Evolutionary conservation across 192 early-diverging fungal genomes (phyloP).

Genomic region (Coemansia erecta): DNA sequence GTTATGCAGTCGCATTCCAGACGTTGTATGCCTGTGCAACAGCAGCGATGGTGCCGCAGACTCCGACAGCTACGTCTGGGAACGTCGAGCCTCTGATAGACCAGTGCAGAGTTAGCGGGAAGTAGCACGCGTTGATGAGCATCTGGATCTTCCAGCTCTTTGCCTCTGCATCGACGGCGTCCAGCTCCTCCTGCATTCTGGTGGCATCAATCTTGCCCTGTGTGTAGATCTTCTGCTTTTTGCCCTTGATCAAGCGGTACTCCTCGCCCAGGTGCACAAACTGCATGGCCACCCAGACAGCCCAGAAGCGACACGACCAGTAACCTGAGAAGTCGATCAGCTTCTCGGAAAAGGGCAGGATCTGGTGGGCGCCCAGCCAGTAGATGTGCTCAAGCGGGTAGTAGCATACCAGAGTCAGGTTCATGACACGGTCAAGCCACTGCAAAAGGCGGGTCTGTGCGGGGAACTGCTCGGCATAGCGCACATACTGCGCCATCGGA

Average conservation of each 20-base stretch:
- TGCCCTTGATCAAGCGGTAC: slow-evolving; percentile 56
- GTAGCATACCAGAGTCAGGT: slow-evolving; percentile 80
- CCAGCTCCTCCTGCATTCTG: slow-evolving; percentile 66
- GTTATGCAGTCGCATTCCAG: slow-evolving; percentile 72
- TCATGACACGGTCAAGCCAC: slow-evolving; percentile 81
- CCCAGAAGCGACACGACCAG: slow-evolving; percentile 98
- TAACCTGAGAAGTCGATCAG: slow-evolving; percentile 76
- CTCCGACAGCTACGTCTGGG: slow-evolving; percentile 88
- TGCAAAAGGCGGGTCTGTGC: slow-evolving; percentile 62
- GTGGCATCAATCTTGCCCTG: slow-evolving; percentile 64
- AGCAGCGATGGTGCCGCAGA: slow-evolving; percentile 93
- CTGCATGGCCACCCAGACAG: slow-evolving; percentile 85
- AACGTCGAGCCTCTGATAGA: slow-evolving; percentile 79
- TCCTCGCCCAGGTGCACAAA: slow-evolving; percentile 78
- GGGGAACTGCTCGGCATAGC: slow-evolving; percentile 72
- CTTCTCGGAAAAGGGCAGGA: slow-evolving; percentile 72
- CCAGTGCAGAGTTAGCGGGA: slow-evolving; percentile 91
- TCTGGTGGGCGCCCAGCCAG: slow-evolving; percentile 86
- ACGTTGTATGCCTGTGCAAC: slow-evolving; percentile 76
- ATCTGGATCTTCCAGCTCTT: slow-evolving; percentile 68
- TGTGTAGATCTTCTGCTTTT: slow-evolving; percentile 48
- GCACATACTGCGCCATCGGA: slow-evolving; percentile 85
- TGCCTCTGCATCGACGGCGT: slow-evolving; percentile 55
- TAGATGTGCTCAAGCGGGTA: slow-evolving; percentile 97
- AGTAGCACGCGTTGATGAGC: slow-evolving; percentile 89